Evolutionary conservation across 2,329 filamentous ascomycete genomes (phyloP), one percentile per base, ranked within the genome.

Genomic region (Neopestalotiopsis clavispora): DNA sequence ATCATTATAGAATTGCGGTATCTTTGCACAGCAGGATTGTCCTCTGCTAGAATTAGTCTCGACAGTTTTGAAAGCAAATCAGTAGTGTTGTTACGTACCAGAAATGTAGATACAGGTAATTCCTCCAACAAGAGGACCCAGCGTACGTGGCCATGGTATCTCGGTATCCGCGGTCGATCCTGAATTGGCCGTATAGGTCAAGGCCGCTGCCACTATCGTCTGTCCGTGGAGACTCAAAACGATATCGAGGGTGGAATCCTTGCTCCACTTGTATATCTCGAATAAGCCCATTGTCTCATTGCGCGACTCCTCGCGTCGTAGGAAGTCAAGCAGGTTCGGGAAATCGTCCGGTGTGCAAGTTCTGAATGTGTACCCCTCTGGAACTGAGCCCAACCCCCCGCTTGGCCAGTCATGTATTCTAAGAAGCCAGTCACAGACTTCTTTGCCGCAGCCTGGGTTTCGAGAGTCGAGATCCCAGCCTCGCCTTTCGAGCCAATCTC

Each of bases 81-180:
- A 4, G 13, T n/a, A 6, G 23, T 7, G 38, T 13, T 23, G 59
- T 13, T 28, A 82, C 85, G 70, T 76, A 88, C 88, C 85, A 74
- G 81, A 79, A 71, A 90, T 84, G 77, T 86, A 90, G 66, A 90
- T 85, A 76, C 88, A 90, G n/a, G 87, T 85, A 45, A 89, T 84
- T 32, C 88, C 88, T 60, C 88, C 88, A 57, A 88, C 84, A 69
- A 86, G 81, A 58, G 78, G 75, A 12, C 83, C 85, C 68, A 89
- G 83, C 2, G 78, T 81, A 57, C 79, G 78, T 6, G 87, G 83
- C 88, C 88, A 90, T 1, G 87, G 87, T 10, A 90, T 77, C 71
- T 90, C 87, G 5, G 81, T 79, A 10, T 82, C 81, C 20, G 83
- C 80, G 1, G 81, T 81, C 62, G 83, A 86, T 3, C 81, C 84